Base-by-base conservation (phyloP, 1,139 yeast genomes). In the Yamadazyma dendronema region DNA sequence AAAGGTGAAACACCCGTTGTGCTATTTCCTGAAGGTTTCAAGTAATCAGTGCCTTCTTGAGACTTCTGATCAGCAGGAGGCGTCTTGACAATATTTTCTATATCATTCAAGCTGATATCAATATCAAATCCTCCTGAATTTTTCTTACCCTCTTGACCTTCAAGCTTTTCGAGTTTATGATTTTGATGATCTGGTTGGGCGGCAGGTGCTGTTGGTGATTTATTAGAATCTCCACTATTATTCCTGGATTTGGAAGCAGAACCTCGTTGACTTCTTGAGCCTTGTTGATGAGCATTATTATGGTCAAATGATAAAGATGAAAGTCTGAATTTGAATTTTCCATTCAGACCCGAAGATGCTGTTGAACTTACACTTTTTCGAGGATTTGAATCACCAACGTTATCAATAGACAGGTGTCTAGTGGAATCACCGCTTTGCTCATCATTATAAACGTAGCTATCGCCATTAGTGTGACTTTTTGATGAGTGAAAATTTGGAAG, bases 81-180 rank as follows among this genome's bases (percentile, higher is more conserved):
- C 2, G 61, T 48, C 41, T 65, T 71, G 16, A 79, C 64, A 34
- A 79, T 77, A 9, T 79, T 81, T 28, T 67, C 63, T 74, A 79
- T 72, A 45, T 77, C 78, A 37, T 64, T 64, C 31, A 73, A 52
- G 42, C 74, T 73, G 39, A 77, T 66, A 43, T 76, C 77, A 31
- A 77, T 61, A 38, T 69, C 67, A 41, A 69, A 66, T 4, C 47
- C 40, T 2, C 38, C 32, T 17, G 33, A 22, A 9, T 19, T 19
- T 19, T 19, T 19, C 22, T 19, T 19, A 6, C 22, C 22, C 6
- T 19, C 22, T 7, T 19, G 9, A 6, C 22, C 9, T 19, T 19
- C 22, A 19, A 9, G 8, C 22, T 6, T 19, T 19, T 6, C 22
- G 9, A 7, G 22, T 19, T 6, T 6, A 19, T 19, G 9, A 19